Conservation (phyloP, 169 alveolate species). For the Plasmodium blacklocki region DNA sequence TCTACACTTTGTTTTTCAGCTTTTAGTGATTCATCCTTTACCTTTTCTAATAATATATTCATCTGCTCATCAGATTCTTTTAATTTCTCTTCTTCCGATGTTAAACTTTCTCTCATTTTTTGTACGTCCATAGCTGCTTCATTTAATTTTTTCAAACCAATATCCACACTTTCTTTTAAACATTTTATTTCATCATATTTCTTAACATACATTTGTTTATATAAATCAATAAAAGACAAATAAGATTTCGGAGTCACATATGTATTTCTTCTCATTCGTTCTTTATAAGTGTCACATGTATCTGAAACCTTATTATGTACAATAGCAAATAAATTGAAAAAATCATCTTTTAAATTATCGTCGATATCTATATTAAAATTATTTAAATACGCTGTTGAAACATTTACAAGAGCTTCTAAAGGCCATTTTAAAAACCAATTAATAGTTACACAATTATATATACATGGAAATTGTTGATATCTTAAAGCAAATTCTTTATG, state of each 20-base stretch:
- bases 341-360: constrained; percentile 55
- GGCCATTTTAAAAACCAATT: constrained; percentile 98
- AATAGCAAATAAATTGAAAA: constrained; percentile 68
- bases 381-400: constrained; percentile 92
- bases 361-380: constrained; percentile 81
- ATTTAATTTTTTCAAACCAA: constrained; percentile 94
- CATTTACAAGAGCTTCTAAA: constrained; percentile 96
- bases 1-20: constrained; percentile 94
- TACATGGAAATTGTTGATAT: constrained; percentile 97
- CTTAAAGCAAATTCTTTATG: constrained; percentile 96
- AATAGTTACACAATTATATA: constrained; percentile 96
- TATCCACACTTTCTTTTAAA: constrained; percentile 91
- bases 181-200: constrained; percentile 94
- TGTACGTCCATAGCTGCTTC: constrained; percentile 95
- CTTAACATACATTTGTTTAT: constrained; percentile 92
- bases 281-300: constrained; percentile 93
- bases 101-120: constrained; percentile 93
- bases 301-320: constrained; percentile 91
- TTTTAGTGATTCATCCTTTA: constrained; percentile 93
- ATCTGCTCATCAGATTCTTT: constrained; percentile 94
- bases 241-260: constrained; percentile 98
- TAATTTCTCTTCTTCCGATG: constrained; percentile 93
- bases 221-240: constrained; percentile 94
- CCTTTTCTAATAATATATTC: constrained; percentile 91
- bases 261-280: constrained; percentile 95